Evolutionary conservation across 164 flowering plant species (phyloP).

Genomic region (Magnolia changhungtana): DNA sequence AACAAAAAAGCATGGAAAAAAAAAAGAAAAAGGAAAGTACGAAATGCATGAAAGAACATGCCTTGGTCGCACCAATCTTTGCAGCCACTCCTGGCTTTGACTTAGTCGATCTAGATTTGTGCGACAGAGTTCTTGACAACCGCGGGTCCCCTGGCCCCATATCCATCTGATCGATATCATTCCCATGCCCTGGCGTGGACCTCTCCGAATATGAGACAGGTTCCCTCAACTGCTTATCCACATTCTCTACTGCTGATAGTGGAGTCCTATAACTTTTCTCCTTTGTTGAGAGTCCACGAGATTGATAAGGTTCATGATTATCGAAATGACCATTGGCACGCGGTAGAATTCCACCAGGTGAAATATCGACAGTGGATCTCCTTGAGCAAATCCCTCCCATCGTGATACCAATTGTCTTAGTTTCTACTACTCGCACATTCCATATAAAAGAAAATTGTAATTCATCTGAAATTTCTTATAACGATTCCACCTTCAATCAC

Average conservation of each 20-base stretch:
- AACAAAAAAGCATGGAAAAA: not conserved
- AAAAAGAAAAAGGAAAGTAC: not conserved
- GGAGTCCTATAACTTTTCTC: conserved; percentile 24
- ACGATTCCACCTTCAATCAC: not conserved
- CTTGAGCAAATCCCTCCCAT: conserved; percentile 92
- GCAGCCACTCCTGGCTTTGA: conserved; percentile 60
- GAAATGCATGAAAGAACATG: not conserved
- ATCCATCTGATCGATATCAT: conserved; percentile 21
- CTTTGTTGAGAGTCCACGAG: conserved; percentile 33
- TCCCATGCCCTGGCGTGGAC: conserved; percentile 17
- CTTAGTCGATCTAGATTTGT: conserved; percentile 47
- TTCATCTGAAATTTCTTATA: not conserved
- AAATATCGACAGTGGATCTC: conserved; percentile 55
- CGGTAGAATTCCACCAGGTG: conserved; percentile 42
- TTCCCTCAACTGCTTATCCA: conserved; percentile 41
- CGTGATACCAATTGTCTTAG: not conserved
- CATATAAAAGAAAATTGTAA: not conserved
- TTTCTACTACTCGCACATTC: not conserved
- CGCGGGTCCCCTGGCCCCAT: conserved; percentile 65
- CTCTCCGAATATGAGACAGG: conserved; percentile 50
- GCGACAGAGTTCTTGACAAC: conserved; percentile 55
- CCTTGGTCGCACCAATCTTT: conserved; percentile 43
- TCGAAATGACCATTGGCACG: conserved; percentile 42
- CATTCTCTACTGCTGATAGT: conserved; percentile 18
- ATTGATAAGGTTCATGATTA: conserved; percentile 31